Evolutionary conservation across 2,329 filamentous ascomycete species (phyloP), one percentile per base, ranked within the genome.

Genomic region (Fusarium pseudograminearum): DNA sequence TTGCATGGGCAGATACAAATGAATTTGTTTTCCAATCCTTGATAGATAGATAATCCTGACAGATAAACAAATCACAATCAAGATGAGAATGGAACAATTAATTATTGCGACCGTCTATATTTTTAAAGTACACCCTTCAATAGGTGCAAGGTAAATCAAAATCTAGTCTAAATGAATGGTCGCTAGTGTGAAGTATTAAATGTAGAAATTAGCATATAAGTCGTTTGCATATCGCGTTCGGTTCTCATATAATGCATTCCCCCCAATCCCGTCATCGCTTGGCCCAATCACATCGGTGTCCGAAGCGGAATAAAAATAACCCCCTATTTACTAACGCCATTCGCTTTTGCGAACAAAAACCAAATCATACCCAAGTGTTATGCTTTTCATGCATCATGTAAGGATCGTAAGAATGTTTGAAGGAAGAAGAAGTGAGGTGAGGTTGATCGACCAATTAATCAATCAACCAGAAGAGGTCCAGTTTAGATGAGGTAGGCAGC

Each of bases 401-500:
- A 71, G 65, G 69, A 71, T 72, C 69, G 69, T 72, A 61, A 65
- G 60, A 65, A 69, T 44, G 58, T 68, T 61, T 54, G 46, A 30
- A 40, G 33, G 20, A 51, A 28, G 22, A 46, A 31, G 18, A 46
- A 31, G n/a, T 16, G 9, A 30, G 30, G 22, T 38, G 22, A 42
- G 16, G 44, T 42, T 16, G 5, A 46, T 31, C 44, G 8, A 46
- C 30, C 18, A 58, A 18, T 28, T 34, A 22, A 44, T 38, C 41
- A 55, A 38, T 30, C 30, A 31, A 50, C 50, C 44, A 20, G 10
- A 31, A 22, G 24, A 22, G 50, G 30, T 30, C 44, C 48, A 40
- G 24, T 50, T 80, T 80, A 86, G 55, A 85, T 61, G 60, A 85
- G 74, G 70, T 78, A 81, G 56, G 76, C 81, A 47, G 77, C 82